phyloP scores from a whole-genome alignment of 1,284 basidiomycete species.

The Ceratobasidium sp. region DNA sequence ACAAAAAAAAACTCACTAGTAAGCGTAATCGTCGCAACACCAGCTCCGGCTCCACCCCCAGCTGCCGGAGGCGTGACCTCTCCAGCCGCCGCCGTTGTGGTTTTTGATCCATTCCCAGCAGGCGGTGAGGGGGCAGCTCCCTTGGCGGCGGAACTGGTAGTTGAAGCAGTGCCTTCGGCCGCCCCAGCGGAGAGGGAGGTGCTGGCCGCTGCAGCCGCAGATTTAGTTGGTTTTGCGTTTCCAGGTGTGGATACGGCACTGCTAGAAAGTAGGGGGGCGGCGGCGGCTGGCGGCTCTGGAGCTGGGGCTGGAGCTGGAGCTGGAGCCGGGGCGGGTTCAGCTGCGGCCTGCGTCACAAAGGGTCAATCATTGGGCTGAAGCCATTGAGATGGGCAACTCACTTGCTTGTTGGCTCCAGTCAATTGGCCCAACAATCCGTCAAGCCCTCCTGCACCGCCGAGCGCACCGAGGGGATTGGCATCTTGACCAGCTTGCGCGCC shows the following conservation, averaged over 20 bases:
- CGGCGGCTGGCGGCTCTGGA: not conserved
- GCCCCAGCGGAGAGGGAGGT: not conserved
- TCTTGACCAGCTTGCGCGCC: too few species aligned
- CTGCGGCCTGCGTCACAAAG: not conserved
- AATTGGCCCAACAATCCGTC: constrained; percentile 7
- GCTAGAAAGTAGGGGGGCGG: not conserved
- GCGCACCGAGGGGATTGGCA: not conserved
- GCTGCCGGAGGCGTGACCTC: not conserved
- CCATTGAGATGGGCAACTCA: not conserved
- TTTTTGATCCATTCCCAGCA: not conserved
- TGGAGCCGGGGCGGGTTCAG: too few species aligned
- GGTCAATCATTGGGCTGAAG: not conserved
- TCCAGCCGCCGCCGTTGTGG: not conserved
- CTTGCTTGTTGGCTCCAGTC: too few species aligned
- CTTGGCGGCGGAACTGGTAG: not conserved
- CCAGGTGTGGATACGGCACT: not conserved
- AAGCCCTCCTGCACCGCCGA: not conserved
- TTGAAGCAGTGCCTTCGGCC: not conserved
- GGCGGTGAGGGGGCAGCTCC: not conserved
- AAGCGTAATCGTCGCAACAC: constrained; percentile 19
- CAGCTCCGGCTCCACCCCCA: not conserved
- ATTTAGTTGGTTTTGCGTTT: too few species aligned
- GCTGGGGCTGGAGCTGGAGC: not conserved
- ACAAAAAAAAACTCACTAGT: constrained; percentile 13
- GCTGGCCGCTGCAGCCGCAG: too few species aligned